Conservation (phyloP, 257 asterid genomes). For the Solanum stenotomum region DNA sequence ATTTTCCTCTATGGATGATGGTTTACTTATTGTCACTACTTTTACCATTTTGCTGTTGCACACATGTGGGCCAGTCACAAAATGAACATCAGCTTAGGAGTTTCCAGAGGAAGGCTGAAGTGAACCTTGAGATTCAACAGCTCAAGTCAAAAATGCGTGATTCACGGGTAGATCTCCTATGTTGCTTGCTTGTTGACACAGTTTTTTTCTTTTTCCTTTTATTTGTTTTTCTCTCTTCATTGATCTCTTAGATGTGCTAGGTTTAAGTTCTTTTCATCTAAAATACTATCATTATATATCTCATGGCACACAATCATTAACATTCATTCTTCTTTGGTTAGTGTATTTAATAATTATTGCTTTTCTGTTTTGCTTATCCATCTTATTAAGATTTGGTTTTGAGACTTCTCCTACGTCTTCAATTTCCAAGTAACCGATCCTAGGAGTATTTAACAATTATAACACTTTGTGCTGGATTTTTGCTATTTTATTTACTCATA, state of each 20-base stretch:
- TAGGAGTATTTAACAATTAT: neutral
- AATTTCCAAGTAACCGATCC: neutral
- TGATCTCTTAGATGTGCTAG: neutral
- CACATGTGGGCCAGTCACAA: constrained; percentile 49
- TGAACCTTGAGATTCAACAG: constrained; percentile 90
- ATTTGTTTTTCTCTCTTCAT: neutral
- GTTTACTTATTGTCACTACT: neutral
- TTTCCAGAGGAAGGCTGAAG: constrained; percentile 93
- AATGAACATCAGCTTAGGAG: constrained; percentile 68
- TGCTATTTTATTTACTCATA: neutral
- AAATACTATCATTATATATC: neutral
- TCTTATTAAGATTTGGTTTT: neutral
- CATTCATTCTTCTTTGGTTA: neutral
- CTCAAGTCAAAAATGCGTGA: constrained; percentile 88
- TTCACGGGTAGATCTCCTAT: constrained; percentile 49
- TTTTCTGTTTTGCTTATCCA: neutral
- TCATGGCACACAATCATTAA: neutral
- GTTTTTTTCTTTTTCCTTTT: neutral
- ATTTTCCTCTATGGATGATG: neutral
- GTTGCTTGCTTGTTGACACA: neutral
- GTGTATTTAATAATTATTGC: neutral
- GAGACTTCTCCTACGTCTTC: neutral
- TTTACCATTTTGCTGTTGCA: neutral
- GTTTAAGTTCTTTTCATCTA: neutral
- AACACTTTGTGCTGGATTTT: neutral